Evolutionary conservation across 1,284 basidiomycete genomes (phyloP).

Genomic region (Athelia sp.): DNA sequence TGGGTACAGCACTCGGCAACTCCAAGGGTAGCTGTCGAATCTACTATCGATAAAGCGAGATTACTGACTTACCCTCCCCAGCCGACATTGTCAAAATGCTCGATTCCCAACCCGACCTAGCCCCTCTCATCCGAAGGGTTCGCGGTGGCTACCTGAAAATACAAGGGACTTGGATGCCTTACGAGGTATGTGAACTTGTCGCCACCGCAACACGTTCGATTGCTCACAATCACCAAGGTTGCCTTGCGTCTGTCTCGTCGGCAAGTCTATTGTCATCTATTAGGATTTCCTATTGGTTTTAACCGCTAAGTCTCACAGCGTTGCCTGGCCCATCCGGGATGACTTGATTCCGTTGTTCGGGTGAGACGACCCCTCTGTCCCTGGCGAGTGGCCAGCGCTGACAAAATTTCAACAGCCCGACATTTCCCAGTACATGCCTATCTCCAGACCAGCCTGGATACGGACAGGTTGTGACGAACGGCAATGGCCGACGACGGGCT

Average conservation of each 20-base stretch:
- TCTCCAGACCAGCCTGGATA: constrained; percentile 79
- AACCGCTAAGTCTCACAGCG: constrained; percentile 36
- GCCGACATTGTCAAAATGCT: constrained; percentile 88
- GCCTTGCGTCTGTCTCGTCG: constrained; percentile 71
- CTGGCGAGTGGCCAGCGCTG: constrained; percentile 12
- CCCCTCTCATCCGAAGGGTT: constrained; percentile 72
- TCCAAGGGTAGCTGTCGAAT: constrained; percentile 58
- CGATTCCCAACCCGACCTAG: constrained; percentile 82
- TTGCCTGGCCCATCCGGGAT: constrained; percentile 85
- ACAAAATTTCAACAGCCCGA: constrained; percentile 37
- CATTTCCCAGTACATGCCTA: constrained; percentile 72
- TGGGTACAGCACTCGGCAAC: constrained; percentile 64
- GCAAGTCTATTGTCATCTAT: constrained; percentile 34
- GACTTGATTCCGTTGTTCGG: constrained; percentile 81
- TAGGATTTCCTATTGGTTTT: constrained; percentile 7
- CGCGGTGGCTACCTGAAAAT: constrained; percentile 86
- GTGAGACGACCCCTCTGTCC: constrained; percentile 32
- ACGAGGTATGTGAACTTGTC: constrained; percentile 49
- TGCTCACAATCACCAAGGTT: constrained; percentile 36
- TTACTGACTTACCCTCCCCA: constrained; percentile 25
- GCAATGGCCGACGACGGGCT: constrained; percentile 56
- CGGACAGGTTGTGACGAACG: constrained; percentile 67
- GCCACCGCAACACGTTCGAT: constrained; percentile 1
- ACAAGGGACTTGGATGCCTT: constrained; percentile 88
- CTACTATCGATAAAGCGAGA: background rate